Evolutionary conservation across 2,329 filamentous ascomycete genomes (phyloP).

Genomic region (Aspergillus fumigatiaffinis): DNA sequence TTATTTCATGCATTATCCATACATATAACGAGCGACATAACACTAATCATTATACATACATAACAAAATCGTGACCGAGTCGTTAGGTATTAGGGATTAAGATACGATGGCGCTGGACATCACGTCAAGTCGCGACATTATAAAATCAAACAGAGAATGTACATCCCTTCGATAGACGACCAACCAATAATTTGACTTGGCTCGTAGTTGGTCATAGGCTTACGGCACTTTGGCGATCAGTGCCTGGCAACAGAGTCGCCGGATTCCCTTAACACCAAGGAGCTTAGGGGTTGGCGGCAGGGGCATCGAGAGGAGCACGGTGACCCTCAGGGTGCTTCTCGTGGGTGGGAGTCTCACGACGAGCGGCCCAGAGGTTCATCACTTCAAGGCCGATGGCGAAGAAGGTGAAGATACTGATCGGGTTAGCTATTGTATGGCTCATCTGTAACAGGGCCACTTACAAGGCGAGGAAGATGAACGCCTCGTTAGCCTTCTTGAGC

Average conservation of each 20-base stretch:
- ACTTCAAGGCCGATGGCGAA: background rate
- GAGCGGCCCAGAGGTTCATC: background rate
- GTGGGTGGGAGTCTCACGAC: background rate
- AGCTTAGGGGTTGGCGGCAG: background rate
- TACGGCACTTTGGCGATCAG: background rate
- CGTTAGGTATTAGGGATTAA: background rate
- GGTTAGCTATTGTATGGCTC: background rate
- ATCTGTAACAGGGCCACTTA: background rate
- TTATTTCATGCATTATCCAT: too few species aligned
- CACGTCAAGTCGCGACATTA: background rate
- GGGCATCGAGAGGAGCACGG: background rate
- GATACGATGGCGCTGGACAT: background rate
- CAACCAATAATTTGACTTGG: background rate
- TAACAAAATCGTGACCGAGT: background rate
- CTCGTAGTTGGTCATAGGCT: background rate
- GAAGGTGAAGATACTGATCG: background rate
- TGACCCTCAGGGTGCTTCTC: background rate
- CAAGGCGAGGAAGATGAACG: constrained; percentile 4
- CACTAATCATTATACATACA: background rate
- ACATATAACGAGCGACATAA: background rate
- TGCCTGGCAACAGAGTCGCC: background rate
- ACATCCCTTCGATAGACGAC: background rate
- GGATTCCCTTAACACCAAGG: background rate
- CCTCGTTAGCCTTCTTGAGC: constrained; percentile 1
- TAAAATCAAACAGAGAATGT: background rate